A percentile compares a stretch with the other conserved stretches of the same genome.
Evolutionary conservation across 2,329 filamentous ascomycete genomes (phyloP).

Genomic region (Drechslerella coelobrocha): DNA sequence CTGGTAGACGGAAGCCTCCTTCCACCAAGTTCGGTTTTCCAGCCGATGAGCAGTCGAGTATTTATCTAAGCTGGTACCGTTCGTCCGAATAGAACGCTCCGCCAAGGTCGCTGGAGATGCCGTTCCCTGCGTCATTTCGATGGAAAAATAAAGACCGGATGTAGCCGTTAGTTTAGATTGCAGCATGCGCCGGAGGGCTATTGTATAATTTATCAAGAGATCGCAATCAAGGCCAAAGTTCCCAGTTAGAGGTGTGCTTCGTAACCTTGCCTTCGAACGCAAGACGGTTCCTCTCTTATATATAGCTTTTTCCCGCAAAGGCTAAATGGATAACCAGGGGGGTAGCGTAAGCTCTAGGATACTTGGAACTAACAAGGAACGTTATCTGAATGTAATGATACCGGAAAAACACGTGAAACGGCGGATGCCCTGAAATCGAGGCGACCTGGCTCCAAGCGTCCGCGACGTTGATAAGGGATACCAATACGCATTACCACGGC

Average conservation of each 20-base stretch:
- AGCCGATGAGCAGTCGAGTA: not conserved
- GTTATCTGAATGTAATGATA: no score
- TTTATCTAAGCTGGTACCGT: not conserved
- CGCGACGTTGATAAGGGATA: no score
- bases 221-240: not conserved
- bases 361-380: no score
- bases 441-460: no score
- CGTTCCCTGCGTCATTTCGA: constrained; percentile 2
- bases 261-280: no score
- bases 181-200: not conserved
- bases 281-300: no score
- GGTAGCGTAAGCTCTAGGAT: not conserved
- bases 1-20: constrained; percentile 62
- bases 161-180: not conserved
- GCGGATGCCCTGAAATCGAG: no score
- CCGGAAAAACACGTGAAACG: no score
- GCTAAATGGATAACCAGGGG: not conserved
- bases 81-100: constrained; percentile 2
- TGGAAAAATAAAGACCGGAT: not conserved
- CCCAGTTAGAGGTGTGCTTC: not conserved
- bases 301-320: constrained; percentile 1
- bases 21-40: constrained; percentile 59
- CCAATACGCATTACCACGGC: no score
- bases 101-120: constrained; percentile 13
- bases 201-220: not conserved